Conservation (phyloP, 1,139 yeast genomes). For the Taiozyma sp. region DNA sequence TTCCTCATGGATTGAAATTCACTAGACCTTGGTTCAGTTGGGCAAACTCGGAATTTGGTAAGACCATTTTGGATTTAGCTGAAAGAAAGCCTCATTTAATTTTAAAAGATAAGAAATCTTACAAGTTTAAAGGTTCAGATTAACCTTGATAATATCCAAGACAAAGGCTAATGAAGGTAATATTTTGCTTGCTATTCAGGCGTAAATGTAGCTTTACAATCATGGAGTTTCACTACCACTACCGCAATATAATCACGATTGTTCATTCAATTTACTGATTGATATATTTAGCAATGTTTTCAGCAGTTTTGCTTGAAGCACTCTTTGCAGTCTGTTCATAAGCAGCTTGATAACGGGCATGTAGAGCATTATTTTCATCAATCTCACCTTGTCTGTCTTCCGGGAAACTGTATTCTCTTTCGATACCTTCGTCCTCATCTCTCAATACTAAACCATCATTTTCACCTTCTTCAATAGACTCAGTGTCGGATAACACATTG, state of each 20-base stretch:
- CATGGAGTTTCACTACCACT: too few species aligned
- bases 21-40: constrained; percentile 92
- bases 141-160: too few species aligned
- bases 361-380: constrained; percentile 52
- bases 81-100: constrained; percentile 69
- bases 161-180: too few species aligned
- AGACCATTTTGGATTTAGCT: constrained; percentile 73
- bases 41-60: constrained; percentile 92
- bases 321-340: constrained; percentile 58
- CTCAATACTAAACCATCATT: constrained; percentile 58
- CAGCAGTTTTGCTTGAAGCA: constrained; percentile 64
- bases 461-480: constrained; percentile 32
- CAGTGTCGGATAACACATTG: constrained; percentile 20
- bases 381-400: constrained; percentile 67
- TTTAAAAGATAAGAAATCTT: constrained; percentile 37
- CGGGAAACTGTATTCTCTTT: constrained; percentile 66
- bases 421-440: constrained; percentile 54
- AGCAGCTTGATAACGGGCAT: constrained; percentile 69
- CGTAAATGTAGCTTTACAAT: too few species aligned
- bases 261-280: constrained; percentile 26
- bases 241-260: too few species aligned
- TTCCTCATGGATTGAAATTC: constrained; percentile 39
- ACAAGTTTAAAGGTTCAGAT: constrained; percentile 17
- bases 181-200: too few species aligned
- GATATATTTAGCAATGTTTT: constrained; percentile 64